Conservation (phyloP, 2,329 filamentous ascomycete genomes). For the Exophiala dermatitidis region DNA sequence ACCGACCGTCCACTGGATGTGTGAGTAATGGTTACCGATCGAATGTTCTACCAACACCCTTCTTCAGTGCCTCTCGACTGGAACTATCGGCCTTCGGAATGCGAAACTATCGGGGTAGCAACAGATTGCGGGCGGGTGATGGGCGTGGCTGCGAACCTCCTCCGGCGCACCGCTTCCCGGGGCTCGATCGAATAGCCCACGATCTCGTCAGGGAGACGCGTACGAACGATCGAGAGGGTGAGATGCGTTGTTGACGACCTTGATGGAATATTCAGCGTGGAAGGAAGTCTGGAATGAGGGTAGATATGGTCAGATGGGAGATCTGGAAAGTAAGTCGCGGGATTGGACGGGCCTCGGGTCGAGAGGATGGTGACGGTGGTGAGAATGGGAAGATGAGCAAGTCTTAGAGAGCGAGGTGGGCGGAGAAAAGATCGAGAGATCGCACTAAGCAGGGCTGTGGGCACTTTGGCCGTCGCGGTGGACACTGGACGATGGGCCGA, state of each 20-base stretch:
- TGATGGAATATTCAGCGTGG: not conserved
- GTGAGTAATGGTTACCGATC: too few species aligned
- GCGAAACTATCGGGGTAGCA: too few species aligned
- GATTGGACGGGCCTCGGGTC: slow-evolving; percentile 15
- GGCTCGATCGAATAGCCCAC: not conserved
- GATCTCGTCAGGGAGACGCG: too few species aligned
- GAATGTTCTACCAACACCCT: too few species aligned
- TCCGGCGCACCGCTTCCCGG: too few species aligned
- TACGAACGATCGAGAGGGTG: not conserved
- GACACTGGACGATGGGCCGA: not conserved
- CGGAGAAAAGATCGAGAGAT: slow-evolving; percentile 28
- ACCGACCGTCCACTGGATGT: too few species aligned
- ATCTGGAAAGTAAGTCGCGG: not conserved
- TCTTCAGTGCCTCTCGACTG: too few species aligned
- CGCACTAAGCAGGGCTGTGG: slow-evolving; percentile 22
- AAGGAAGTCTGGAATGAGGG: not conserved
- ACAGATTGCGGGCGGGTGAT: too few species aligned
- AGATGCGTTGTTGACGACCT: too few species aligned
- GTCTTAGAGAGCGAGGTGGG: slow-evolving; percentile 27
- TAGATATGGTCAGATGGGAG: not conserved
- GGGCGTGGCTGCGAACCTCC: too few species aligned
- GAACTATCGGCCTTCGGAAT: too few species aligned
- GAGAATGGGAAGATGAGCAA: slow-evolving; percentile 25
- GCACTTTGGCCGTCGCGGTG: not conserved
- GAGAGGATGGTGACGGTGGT: slow-evolving; percentile 18